Conservation (phyloP, 331 rosid species). For the Malus hybrid region DNA sequence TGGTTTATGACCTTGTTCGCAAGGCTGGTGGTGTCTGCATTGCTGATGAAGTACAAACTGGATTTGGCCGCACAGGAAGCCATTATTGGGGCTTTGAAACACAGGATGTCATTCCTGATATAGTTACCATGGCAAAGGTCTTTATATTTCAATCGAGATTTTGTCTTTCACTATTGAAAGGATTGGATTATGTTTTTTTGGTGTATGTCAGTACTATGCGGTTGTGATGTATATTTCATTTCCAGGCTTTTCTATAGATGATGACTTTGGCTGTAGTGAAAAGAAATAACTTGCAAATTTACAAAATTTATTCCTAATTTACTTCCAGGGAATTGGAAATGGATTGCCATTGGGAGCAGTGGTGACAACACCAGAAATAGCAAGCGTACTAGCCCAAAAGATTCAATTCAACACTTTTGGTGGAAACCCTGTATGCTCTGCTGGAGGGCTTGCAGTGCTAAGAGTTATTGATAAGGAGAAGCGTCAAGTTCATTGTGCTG, state of each 20-base stretch:
- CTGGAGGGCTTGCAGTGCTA: slow-evolving; percentile 79
- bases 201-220: background rate
- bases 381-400: slow-evolving; percentile 62
- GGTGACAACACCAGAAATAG: slow-evolving; percentile 85
- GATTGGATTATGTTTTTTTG: background rate
- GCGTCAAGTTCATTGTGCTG: slow-evolving; percentile 65
- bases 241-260: background rate
- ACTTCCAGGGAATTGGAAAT: slow-evolving; percentile 75
- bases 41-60: slow-evolving; percentile 99
- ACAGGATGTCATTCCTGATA: slow-evolving; percentile 85
- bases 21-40: slow-evolving; percentile 96
- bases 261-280: background rate
- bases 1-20: slow-evolving; percentile 67
- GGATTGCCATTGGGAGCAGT: slow-evolving; percentile 86
- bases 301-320: slow-evolving; percentile 10
- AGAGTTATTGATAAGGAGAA: slow-evolving; percentile 73
- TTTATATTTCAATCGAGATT: background rate
- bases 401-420: slow-evolving; percentile 73
- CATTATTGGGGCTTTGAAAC: slow-evolving; percentile 96
- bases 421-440: slow-evolving; percentile 89
- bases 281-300: background rate
- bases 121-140: slow-evolving; percentile 99
- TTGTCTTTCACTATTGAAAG: background rate
- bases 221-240: background rate
- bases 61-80: slow-evolving; percentile 95